Base-by-base conservation (phyloP, 495 filamentous ascomycete species). In the Pyrenopolyporus hunteri region DNA sequence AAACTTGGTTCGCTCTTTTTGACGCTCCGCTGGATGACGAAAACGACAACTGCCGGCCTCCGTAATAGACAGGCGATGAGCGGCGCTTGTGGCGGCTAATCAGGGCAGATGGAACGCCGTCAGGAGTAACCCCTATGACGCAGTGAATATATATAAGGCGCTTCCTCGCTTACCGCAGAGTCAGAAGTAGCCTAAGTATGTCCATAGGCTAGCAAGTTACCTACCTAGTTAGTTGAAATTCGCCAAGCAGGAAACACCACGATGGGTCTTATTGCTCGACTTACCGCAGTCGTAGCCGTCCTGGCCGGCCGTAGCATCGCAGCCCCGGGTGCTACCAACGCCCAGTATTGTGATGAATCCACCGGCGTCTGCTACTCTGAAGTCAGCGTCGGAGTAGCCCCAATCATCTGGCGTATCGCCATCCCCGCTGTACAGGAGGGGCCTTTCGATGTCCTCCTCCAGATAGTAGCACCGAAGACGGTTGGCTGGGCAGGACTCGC, bases 371-470 rank as follows among this genome's bases (percentile, higher is more conserved):
- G 76, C 66, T 78, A 73, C 43, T 71, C 70, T 3, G 64, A 71
- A 57, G 70, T 70, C 58, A 69, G 59, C 9, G 66, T 73, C 42
- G 59, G 68, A n/a, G 63, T 69, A 11, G 67, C 70, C 13, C 70
- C 69, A 13, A 74, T 81, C 36, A 61, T 65, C 3, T 76, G 72
- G 58, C 73, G 78, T 5, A 73, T 83, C 28, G 80, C 80, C n/a
- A 78, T 82, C 13, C 80, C 80, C 5, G 70, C 70, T 10, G 74
- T 74, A 4, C 33, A 67, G 3, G 31, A 75, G 13, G 74, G 71
- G 0, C 73, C 79, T 1, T 82, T 77, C 43, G 79, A 82, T 50
- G 54, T 78, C n/a, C 70, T 81, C 3, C 56, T 83, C 45, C 76
- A 78, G 57, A 66, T 83, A 13, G 70, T 77, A 14, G 78, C 78